Conservation (phyloP, 345 rosid species). For the Eucalyptus erythrocorys region DNA sequence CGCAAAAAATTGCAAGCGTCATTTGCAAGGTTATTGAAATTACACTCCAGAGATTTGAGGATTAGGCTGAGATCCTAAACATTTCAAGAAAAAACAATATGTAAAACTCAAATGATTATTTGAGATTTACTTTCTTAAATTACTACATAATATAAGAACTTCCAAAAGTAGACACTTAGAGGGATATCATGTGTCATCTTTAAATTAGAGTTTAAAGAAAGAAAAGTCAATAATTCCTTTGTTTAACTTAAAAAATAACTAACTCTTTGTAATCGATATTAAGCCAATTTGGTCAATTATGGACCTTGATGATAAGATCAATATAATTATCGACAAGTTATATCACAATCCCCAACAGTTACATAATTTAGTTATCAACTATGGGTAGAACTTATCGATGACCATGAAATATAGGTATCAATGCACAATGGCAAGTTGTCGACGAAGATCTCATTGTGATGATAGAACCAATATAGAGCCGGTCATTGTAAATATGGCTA, state of each 20-base stretch:
- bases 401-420: neutral
- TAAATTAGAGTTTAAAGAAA: neutral
- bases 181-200: neutral
- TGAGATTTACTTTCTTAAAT: neutral
- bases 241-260: neutral
- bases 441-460: neutral
- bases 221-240: neutral
- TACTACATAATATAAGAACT: neutral
- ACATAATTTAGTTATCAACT: neutral
- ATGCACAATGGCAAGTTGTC: neutral
- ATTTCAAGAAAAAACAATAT: neutral
- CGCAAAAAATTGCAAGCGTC: neutral
- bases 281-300: neutral
- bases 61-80: neutral
- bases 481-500: neutral
- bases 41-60: neutral
- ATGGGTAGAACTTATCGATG: neutral
- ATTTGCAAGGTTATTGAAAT: neutral
- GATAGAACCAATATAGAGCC: neutral
- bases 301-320: neutral
- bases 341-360: fast-evolving
- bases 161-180: neutral
- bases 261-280: neutral
- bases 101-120: neutral
- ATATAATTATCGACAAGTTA: neutral